Percentiles rank a stretch among this genome's conserved stretches.
Conservation (phyloP, 2,329 filamentous ascomycete species). For the Orbilia quercus region DNA sequence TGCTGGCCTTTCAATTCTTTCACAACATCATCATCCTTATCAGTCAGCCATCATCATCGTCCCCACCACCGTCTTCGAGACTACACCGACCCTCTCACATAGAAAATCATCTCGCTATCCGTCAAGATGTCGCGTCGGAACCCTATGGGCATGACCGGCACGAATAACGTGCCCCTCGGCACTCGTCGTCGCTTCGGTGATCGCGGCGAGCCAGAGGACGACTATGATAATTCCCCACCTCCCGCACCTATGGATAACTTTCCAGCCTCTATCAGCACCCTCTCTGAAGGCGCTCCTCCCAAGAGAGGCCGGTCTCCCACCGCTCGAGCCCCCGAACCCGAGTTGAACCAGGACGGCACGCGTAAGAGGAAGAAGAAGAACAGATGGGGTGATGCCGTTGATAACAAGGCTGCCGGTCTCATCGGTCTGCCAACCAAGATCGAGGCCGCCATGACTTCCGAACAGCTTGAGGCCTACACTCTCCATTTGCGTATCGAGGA, state of each 20-base stretch:
- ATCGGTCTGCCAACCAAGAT: constrained; percentile 98
- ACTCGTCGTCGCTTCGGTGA: constrained; percentile 81
- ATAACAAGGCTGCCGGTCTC: constrained; percentile 97
- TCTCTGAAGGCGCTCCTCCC: constrained; percentile 64
- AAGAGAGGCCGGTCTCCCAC: constrained; percentile 96
- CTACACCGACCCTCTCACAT: background rate
- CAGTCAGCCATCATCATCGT: constrained; percentile 20
- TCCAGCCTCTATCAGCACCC: constrained; percentile 53
- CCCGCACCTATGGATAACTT: constrained; percentile 61
- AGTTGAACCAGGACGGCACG: constrained; percentile 73
- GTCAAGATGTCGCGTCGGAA: constrained; percentile 53
- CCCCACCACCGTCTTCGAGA: background rate
- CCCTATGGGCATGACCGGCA: constrained; percentile 83
- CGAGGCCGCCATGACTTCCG: constrained; percentile 95
- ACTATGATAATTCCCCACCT: constrained; percentile 63
- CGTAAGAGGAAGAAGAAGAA: constrained; percentile 98
- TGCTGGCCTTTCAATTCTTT: background rate
- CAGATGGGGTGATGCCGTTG: constrained; percentile 94
- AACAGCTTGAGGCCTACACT: constrained; percentile 97
- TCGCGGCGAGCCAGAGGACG: constrained; percentile 59
- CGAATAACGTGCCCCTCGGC: constrained; percentile 96
- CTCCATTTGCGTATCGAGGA: constrained; percentile 97
- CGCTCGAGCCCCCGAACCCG: constrained; percentile 68
- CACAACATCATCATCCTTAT: background rate
- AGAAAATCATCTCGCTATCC: background rate